Evolutionary conservation across 208 protist species (phyloP).

Genomic region (Wallacemonas sp.): DNA sequence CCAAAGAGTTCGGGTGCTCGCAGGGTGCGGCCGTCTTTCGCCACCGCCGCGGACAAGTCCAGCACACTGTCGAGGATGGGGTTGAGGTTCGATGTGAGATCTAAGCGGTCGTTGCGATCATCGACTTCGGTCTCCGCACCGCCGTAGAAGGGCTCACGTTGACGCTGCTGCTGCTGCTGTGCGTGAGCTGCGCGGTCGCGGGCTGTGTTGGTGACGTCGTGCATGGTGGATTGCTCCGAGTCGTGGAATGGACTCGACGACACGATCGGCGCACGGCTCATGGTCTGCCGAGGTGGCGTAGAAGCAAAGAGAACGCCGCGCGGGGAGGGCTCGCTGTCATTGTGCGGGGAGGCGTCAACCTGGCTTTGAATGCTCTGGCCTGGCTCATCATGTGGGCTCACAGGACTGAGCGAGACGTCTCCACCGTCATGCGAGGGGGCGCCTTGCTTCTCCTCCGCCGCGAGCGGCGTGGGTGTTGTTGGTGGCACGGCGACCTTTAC

Average conservation of each 20-base stretch:
- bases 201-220: background rate
- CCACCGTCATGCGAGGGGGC: too few species aligned
- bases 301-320: background rate
- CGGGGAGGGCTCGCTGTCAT: background rate
- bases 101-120: constrained; percentile 51
- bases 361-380: background rate
- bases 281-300: background rate
- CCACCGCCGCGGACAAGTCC: constrained; percentile 52
- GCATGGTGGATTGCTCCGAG: background rate
- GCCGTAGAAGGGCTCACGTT: constrained; percentile 8
- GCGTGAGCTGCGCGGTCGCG: background rate
- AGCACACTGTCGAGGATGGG: constrained; percentile 65
- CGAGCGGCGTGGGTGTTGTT: constrained; percentile 10
- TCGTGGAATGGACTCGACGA: constrained; percentile 5
- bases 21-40: constrained; percentile 33
- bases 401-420: background rate
- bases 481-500: too few species aligned
- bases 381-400: background rate
- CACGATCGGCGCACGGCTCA: background rate
- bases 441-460: too few species aligned
- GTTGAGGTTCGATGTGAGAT: constrained; percentile 76
- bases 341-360: background rate
- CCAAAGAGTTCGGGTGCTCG: constrained; percentile 40
- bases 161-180: background rate
- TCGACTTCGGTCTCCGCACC: constrained; percentile 5